Percentiles rank a stretch among this genome's conserved stretches.
These are phyloP conservation scores for Coemansia brasiliensis DNA, from an alignment of 192 early-diverging fungal genomes.

Conservation along the genomic window DNA sequence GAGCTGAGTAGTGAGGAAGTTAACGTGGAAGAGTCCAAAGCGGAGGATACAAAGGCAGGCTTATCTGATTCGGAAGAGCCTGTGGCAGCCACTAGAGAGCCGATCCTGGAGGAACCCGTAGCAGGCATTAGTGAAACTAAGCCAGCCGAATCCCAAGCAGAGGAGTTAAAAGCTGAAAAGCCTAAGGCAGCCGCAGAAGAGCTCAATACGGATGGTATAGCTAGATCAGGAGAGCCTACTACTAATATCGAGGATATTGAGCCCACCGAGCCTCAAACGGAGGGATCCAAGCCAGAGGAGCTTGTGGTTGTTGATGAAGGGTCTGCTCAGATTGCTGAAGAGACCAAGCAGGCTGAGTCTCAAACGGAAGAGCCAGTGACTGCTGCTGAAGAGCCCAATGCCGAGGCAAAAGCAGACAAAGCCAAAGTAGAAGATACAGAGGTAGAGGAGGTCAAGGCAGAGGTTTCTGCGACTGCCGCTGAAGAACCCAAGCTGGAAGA, in stretches of 20 bases:
- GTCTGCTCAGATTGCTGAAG: neutral
- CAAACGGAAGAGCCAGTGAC: neutral
- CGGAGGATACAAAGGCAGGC: too few species aligned
- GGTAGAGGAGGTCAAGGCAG: neutral
- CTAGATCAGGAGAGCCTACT: neutral
- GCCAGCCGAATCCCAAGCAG: neutral
- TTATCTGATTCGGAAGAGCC: neutral
- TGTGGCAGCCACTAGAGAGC: too few species aligned
- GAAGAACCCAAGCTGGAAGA: too few species aligned
- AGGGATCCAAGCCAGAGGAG: neutral
- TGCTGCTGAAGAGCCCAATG: neutral
- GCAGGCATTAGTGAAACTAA: neutral
- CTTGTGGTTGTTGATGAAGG: neutral
- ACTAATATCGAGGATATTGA: too few species aligned
- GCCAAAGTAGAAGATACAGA: neutral
- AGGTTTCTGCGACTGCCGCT: neutral
- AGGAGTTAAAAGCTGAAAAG: slow-evolving; percentile 4
- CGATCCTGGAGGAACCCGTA: neutral
- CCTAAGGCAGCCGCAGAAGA: slow-evolving; percentile 5
- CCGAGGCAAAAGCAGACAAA: neutral
- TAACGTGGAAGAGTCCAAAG: too few species aligned
- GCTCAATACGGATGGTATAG: neutral
- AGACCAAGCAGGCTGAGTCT: slow-evolving; percentile 2
- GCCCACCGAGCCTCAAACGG: too few species aligned
- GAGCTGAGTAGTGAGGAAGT: too few species aligned